phyloP scores from a whole-genome alignment of 106 monocot species.

The Dioscorea alata region DNA sequence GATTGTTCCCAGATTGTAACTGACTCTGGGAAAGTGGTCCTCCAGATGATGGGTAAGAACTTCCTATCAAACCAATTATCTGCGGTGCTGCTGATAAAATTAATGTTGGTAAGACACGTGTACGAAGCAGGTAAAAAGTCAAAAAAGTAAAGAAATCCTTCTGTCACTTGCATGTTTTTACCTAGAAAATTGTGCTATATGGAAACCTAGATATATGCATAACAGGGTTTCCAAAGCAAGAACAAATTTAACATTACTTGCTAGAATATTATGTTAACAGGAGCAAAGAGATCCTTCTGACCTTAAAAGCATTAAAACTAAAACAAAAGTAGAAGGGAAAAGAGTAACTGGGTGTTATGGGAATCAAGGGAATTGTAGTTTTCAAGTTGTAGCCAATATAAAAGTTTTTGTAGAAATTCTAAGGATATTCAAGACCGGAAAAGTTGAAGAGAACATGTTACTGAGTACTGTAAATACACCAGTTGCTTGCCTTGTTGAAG shows the following conservation, averaged over 20 bases:
- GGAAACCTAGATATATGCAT: neutral
- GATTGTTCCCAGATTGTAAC: slow-evolving; percentile 62
- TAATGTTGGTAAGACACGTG: neutral
- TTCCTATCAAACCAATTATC: slow-evolving; percentile 90
- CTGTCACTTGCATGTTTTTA: neutral
- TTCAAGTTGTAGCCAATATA: neutral
- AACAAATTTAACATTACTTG: neutral
- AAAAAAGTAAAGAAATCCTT: neutral
- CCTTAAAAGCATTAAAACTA: neutral
- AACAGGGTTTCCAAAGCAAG: neutral
- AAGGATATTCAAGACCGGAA: neutral
- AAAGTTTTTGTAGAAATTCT: neutral
- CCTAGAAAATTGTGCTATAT: neutral
- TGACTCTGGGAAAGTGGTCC: slow-evolving; percentile 75
- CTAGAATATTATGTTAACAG: neutral
- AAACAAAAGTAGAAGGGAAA: neutral
- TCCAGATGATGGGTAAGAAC: slow-evolving; percentile 71
- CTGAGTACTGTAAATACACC: too few species aligned
- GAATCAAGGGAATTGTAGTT: neutral
- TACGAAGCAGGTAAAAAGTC: too few species aligned
- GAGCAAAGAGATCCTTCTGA: neutral
- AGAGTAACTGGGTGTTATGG: neutral
- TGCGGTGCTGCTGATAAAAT: slow-evolving; percentile 55
- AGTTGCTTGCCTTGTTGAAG: slow-evolving; percentile 81
- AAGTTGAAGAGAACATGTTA: neutral